Conservation (phyloP, 352 stramenopile species). For the Pseudoperonospora humuli region DNA sequence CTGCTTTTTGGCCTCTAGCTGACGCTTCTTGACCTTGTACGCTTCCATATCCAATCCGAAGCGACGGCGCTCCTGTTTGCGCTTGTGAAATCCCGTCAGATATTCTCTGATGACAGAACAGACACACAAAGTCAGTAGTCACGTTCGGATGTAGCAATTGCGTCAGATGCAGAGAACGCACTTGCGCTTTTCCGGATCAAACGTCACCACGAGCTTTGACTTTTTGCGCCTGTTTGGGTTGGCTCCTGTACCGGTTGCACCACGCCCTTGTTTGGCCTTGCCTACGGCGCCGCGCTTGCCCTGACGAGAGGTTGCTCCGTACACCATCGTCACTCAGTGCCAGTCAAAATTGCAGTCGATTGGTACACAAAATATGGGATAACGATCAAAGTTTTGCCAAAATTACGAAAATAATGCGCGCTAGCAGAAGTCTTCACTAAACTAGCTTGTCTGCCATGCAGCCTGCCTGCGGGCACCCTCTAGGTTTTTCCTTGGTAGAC, state of each 20-base stretch:
- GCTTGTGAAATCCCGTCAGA: slow-evolving; percentile 81
- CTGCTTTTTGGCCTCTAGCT: slow-evolving; percentile 77
- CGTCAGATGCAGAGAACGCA: too few relatives aligned
- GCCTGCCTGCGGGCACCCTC: too few relatives aligned
- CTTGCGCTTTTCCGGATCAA: slow-evolving; percentile 83
- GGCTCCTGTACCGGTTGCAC: slow-evolving; percentile 18
- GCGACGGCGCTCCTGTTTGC: slow-evolving; percentile 79
- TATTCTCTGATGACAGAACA: slow-evolving; percentile 46
- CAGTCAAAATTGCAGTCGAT: slow-evolving; percentile 22
- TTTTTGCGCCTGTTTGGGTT: slow-evolving; percentile 62
- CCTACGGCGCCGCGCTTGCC: slow-evolving; percentile 24
- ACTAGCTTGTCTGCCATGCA: too few relatives aligned
- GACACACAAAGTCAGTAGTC: not conserved
- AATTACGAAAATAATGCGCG: too few relatives aligned
- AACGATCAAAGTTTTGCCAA: too few relatives aligned
- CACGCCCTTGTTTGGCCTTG: slow-evolving; percentile 16
- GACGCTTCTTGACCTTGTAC: slow-evolving; percentile 82
- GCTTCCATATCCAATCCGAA: slow-evolving; percentile 86
- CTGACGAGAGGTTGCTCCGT: slow-evolving; percentile 21
- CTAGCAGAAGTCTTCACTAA: too few relatives aligned
- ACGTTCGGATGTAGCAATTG: too few relatives aligned
- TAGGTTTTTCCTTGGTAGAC: too few relatives aligned
- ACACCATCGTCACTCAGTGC: slow-evolving; percentile 8
- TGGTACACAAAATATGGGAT: too few relatives aligned
- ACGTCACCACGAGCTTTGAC: slow-evolving; percentile 82